Percentiles rank a stretch among this genome's conserved stretches.
phyloP scores from a whole-genome alignment of 2,329 filamentous ascomycete genomes.

The Beauveria sp. region DNA sequence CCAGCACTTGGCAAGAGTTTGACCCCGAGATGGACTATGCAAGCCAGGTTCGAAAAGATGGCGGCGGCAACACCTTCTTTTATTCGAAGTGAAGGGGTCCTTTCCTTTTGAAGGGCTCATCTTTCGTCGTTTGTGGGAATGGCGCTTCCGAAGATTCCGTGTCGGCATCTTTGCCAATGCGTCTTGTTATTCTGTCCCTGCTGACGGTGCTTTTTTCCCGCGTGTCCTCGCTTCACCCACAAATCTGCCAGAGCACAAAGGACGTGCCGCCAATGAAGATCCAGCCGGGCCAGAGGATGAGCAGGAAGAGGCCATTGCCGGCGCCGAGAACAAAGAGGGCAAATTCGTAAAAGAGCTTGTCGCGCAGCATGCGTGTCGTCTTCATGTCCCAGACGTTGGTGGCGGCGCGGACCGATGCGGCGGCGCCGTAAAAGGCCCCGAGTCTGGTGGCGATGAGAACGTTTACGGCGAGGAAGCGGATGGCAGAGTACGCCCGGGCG shows the following conservation, averaged over 20 bases:
- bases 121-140: not conserved
- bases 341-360: conserved; percentile 44
- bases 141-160: not conserved
- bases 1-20: conserved; percentile 92
- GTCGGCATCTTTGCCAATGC: not conserved
- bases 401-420: conserved; percentile 22
- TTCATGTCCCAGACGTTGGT: conserved; percentile 31
- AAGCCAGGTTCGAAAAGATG: conserved; percentile 69
- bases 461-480: conserved; percentile 19
- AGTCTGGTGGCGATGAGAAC: conserved; percentile 22
- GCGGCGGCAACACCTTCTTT: conserved; percentile 89
- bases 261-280: conserved; percentile 33
- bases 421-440: conserved; percentile 22
- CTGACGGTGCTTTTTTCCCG: not conserved
- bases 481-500: conserved; percentile 17
- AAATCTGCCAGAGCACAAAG: conserved; percentile 26
- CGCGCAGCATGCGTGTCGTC: conserved; percentile 29
- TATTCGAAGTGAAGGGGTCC: conserved; percentile 42
- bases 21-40: conserved; percentile 83
- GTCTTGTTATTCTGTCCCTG: no score
- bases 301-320: conserved; percentile 38
- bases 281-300: conserved; percentile 54
- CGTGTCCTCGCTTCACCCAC: conserved; percentile 20
- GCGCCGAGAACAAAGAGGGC: conserved; percentile 42
- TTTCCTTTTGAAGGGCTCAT: not conserved